Conservation (phyloP, 2,329 filamentous ascomycete genomes). For the Neonectria ditissima region DNA sequence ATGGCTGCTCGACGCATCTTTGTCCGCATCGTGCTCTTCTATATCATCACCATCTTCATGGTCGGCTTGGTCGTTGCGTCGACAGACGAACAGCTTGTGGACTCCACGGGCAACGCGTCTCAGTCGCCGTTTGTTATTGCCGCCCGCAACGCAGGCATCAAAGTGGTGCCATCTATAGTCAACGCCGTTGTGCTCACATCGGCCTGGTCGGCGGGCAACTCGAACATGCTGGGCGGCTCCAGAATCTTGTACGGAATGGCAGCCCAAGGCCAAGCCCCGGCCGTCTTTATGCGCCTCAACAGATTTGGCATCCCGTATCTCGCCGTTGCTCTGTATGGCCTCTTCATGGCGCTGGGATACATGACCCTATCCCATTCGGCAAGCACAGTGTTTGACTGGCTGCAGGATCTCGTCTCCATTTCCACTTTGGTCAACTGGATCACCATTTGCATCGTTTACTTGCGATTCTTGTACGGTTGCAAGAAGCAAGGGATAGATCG, state of each 20-base stretch:
- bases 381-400: slow-evolving; percentile 6
- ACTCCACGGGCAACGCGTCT: slow-evolving; percentile 3
- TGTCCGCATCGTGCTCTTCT: slow-evolving; percentile 7
- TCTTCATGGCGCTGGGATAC: slow-evolving; percentile 6
- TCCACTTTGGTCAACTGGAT: slow-evolving; percentile 8
- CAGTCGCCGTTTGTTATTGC: slow-evolving; percentile 26
- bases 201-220: slow-evolving; percentile 18
- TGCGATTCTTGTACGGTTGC: slow-evolving; percentile 9
- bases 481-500: slow-evolving; percentile 2
- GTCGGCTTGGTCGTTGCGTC: slow-evolving; percentile 9
- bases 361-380: slow-evolving; percentile 4
- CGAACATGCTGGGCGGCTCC: slow-evolving; percentile 8
- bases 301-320: slow-evolving; percentile 12
- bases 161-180: slow-evolving; percentile 14
- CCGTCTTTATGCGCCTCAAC: slow-evolving; percentile 1
- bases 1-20: slow-evolving; percentile 6
- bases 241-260: slow-evolving; percentile 16
- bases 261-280: slow-evolving; percentile 6
- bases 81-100: neutral
- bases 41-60: slow-evolving; percentile 9
- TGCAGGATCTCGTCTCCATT: slow-evolving; percentile 7
- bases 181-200: slow-evolving; percentile 14
- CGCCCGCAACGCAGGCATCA: neutral
- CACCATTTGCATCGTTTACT: slow-evolving; percentile 4
- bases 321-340: neutral